Conservation (phyloP, 169 alveolate species). For the Plasmodium knowlesi region DNA sequence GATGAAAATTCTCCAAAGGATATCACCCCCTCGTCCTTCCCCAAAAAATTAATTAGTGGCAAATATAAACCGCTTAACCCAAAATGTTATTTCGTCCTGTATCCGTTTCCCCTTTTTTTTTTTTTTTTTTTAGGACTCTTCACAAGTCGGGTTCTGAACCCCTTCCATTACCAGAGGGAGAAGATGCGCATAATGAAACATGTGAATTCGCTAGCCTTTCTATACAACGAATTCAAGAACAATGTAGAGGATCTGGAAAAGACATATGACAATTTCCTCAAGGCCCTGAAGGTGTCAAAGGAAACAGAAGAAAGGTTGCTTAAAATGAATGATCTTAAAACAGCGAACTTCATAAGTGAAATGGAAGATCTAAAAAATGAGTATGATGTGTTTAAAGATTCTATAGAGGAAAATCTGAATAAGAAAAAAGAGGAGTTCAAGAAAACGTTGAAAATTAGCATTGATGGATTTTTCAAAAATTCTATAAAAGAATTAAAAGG, state of each 20-base stretch:
- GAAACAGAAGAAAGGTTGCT: slow-evolving; percentile 21
- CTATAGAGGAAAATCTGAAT: slow-evolving; percentile 9
- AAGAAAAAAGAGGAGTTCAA: slow-evolving; percentile 42
- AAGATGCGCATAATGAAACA: slow-evolving; percentile 31
- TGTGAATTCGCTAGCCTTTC: background rate
- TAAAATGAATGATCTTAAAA: slow-evolving; percentile 34
- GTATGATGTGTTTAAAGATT: slow-evolving; percentile 35
- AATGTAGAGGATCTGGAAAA: slow-evolving; percentile 34
- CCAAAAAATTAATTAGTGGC: no score
- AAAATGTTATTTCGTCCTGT: no score
- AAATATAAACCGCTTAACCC: no score
- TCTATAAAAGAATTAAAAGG: slow-evolving; percentile 50
- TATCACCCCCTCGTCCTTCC: background rate
- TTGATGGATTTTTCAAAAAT: slow-evolving; percentile 22
- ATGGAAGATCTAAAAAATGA: slow-evolving; percentile 38
- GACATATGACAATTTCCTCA: slow-evolving; percentile 13
- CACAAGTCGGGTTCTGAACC: slow-evolving; percentile 32
- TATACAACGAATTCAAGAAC: slow-evolving; percentile 14
- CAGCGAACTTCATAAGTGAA: slow-evolving; percentile 4
- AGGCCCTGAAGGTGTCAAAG: background rate
- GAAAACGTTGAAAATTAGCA: background rate
- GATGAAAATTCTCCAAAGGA: no score
- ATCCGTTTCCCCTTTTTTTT: no score
- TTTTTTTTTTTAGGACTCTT: slow-evolving; percentile 25
- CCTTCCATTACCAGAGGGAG: slow-evolving; percentile 31